Evolutionary conservation across 768 basidiomycete species (phyloP).

Genomic region (Agaricus blazei): DNA sequence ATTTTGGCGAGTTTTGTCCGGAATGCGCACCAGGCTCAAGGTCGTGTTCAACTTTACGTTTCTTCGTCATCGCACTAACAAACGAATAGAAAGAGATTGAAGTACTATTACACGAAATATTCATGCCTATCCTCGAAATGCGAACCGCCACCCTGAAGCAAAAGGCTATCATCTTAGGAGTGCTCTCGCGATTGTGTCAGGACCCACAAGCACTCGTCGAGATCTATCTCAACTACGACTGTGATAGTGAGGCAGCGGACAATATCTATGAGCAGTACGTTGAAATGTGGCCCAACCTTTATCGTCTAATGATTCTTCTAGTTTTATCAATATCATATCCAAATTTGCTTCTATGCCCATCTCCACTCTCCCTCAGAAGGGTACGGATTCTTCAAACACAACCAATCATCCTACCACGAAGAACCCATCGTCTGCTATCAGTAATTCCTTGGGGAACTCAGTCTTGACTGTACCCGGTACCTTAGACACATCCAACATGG

Average conservation of each 20-base stretch:
- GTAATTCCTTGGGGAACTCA: constrained; percentile 54
- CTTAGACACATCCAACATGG: constrained; percentile 62
- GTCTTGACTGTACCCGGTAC: constrained; percentile 61
- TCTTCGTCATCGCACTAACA: constrained; percentile 11
- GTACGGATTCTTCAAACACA: constrained; percentile 56
- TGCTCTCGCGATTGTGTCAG: constrained; percentile 84
- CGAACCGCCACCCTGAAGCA: constrained; percentile 92
- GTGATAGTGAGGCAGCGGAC: constrained; percentile 89
- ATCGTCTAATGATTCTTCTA: constrained; percentile 23
- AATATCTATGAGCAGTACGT: constrained; percentile 96
- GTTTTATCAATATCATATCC: constrained; percentile 93
- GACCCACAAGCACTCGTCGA: constrained; percentile 98
- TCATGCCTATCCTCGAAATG: constrained; percentile 98
- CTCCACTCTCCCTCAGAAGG: constrained; percentile 42
- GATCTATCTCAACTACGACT: constrained; percentile 98
- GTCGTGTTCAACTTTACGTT: constrained; percentile 32
- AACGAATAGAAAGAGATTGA: constrained; percentile 91
- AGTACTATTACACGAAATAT: constrained; percentile 97
- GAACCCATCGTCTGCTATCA: constrained; percentile 22
- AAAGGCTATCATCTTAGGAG: constrained; percentile 87
- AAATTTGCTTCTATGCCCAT: constrained; percentile 72
- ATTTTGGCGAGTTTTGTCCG: constrained; percentile 93
- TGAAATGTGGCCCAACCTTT: background rate
- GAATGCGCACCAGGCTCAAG: constrained; percentile 95
- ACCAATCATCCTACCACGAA: constrained; percentile 49